Conservation (phyloP, 768 basidiomycete species). For the Antrodiella citrinella region DNA sequence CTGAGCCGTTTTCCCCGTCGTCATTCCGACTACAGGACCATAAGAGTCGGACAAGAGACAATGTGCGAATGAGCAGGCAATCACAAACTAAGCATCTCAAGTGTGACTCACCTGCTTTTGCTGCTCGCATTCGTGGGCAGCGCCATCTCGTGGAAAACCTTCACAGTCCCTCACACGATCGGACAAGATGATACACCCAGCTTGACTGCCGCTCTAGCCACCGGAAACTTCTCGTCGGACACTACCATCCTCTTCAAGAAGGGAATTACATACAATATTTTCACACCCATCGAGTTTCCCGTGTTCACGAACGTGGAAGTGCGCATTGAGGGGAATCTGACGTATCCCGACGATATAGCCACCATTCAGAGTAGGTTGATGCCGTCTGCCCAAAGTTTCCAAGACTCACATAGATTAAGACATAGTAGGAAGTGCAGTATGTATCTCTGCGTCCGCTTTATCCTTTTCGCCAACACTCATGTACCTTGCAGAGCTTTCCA, state of each 20-base stretch:
- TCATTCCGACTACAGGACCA: no score
- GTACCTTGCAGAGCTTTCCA: conserved; percentile 28
- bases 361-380: conserved; percentile 35
- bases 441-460: conserved; percentile 11
- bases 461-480: not conserved
- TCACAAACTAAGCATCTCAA: no score
- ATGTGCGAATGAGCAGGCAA: no score
- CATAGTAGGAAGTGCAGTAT: conserved; percentile 35
- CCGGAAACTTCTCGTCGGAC: conserved; percentile 22
- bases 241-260: conserved; percentile 49
- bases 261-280: conserved; percentile 53
- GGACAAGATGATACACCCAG: conserved; percentile 47
- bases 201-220: conserved; percentile 34
- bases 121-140: conserved; percentile 28
- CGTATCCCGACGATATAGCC: conserved; percentile 44
- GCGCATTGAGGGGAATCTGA: conserved; percentile 47
- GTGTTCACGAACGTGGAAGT: conserved; percentile 49
- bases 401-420: not conserved
- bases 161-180: conserved; percentile 39
- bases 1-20: no score
- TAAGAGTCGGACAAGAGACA: no score
- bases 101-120: no score
- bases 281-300: conserved; percentile 51
- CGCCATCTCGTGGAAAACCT: conserved; percentile 37
- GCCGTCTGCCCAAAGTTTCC: not conserved